Percentiles rank a stretch among this genome's conserved stretches.
phyloP scores from a whole-genome alignment of 2,329 filamentous ascomycete genomes.

The Pseudogymnoascus sp. region DNA sequence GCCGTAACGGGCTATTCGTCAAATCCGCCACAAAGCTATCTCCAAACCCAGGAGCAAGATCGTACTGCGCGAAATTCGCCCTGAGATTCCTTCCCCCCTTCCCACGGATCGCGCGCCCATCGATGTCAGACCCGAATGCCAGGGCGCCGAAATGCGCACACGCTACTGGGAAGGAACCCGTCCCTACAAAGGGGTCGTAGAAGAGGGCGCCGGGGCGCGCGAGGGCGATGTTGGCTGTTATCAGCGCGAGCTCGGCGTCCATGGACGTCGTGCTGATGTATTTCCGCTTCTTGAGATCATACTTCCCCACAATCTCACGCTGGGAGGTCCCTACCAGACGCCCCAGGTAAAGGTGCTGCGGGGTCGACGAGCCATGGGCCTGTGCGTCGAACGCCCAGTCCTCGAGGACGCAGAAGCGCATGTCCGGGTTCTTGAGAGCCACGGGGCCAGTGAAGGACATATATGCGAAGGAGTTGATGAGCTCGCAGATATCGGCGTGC shows the following conservation, averaged over 20 bases:
- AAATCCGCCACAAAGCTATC: conserved; percentile 80
- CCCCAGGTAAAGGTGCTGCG: conserved; percentile 60
- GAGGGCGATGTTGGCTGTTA: conserved; percentile 85
- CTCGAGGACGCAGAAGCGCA: conserved; percentile 75
- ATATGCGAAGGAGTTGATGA: conserved; percentile 78
- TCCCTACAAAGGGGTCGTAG: conserved; percentile 93
- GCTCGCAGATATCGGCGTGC: conserved; percentile 51
- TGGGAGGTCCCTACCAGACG: conserved; percentile 59
- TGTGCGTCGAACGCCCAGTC: conserved; percentile 56
- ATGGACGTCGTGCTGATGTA: conserved; percentile 97
- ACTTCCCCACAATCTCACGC: conserved; percentile 60
- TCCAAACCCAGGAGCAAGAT: conserved; percentile 54
- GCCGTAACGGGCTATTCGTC: conserved; percentile 71
- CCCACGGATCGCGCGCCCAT: conserved; percentile 79
- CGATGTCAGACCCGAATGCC: conserved; percentile 84
- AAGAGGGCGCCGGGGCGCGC: conserved; percentile 77
- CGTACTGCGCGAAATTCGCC: conserved; percentile 82
- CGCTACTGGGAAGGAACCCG: conserved; percentile 84
- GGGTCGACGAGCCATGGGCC: conserved; percentile 41
- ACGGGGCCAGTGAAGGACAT: conserved; percentile 72
- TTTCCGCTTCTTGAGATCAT: conserved; percentile 83
- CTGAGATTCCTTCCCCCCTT: conserved; percentile 39
- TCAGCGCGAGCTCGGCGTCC: conserved; percentile 85
- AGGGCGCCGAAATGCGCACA: conserved; percentile 84
- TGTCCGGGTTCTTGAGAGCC: conserved; percentile 62